Conservation (phyloP, 495 filamentous ascomycete species). For the Daldinia caldariorum region DNA sequence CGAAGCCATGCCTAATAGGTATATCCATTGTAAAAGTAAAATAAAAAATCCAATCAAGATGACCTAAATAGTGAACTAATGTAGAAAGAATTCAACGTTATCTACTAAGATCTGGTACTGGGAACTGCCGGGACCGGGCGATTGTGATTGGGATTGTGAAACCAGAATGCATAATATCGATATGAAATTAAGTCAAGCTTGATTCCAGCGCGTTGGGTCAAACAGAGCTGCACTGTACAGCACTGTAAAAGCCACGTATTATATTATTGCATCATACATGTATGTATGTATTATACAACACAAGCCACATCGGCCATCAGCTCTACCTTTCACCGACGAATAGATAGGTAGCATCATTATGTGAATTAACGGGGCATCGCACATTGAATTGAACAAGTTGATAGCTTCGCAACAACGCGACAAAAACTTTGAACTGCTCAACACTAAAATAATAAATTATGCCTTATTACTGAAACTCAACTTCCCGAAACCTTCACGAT, state of each 20-base stretch:
- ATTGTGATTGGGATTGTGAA: too few relatives aligned
- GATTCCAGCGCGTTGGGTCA: slow-evolving; percentile 10
- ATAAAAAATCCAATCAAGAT: too few relatives aligned
- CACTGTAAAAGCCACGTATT: neutral
- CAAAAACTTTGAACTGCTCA: slow-evolving; percentile 7
- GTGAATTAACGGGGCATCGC: slow-evolving; percentile 11
- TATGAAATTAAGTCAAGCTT: slow-evolving; percentile 3
- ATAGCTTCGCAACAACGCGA: slow-evolving; percentile 17
- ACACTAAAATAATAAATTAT: slow-evolving; percentile 19
- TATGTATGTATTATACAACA: neutral
- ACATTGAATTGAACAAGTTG: slow-evolving; percentile 43
- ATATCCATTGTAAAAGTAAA: too few relatives aligned
- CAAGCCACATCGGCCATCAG: slow-evolving; percentile 32
- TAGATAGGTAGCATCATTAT: slow-evolving; percentile 20
- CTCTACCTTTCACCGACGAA: slow-evolving; percentile 18
- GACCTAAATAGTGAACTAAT: neutral
- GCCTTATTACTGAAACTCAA: slow-evolving; percentile 1
- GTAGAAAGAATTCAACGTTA: neutral
- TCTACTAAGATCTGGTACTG: neutral
- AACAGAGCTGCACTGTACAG: slow-evolving; percentile 1
- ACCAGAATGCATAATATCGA: neutral
- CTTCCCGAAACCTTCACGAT: slow-evolving; percentile 49
- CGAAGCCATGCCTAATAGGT: neutral
- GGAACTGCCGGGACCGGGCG: too few relatives aligned
- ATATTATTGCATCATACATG: too few relatives aligned